Evolutionary conservation across 768 basidiomycete species (phyloP).

Genomic region (Amyloporia xantha): DNA sequence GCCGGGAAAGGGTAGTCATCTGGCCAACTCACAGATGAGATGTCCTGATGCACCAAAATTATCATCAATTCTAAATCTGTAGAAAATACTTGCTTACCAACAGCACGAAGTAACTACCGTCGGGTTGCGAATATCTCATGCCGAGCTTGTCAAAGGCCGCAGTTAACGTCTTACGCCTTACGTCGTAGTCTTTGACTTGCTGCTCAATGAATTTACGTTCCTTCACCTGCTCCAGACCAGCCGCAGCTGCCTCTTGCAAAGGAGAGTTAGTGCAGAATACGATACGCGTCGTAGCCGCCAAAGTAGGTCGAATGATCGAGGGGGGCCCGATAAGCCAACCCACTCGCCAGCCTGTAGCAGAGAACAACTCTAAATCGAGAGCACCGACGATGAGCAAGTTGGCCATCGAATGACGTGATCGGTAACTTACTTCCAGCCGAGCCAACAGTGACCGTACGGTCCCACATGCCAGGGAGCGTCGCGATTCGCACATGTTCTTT

Average conservation of each 20-base stretch:
- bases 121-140: constrained; percentile 78
- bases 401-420: constrained; percentile 26
- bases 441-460: constrained; percentile 91
- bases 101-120: constrained; percentile 89
- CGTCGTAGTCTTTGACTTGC: constrained; percentile 72
- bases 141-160: constrained; percentile 80
- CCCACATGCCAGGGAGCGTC: constrained; percentile 97
- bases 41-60: constrained; percentile 44
- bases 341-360: constrained; percentile 95
- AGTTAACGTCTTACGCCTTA: constrained; percentile 68
- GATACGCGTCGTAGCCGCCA: constrained; percentile 89
- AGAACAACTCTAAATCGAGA: constrained; percentile 71
- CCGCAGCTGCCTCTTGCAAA: constrained; percentile 88
- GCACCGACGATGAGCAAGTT: constrained; percentile 1
- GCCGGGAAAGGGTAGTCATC: constrained; percentile 79
- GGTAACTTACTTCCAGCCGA: constrained; percentile 78
- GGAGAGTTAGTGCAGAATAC: constrained; percentile 95
- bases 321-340: constrained; percentile 92
- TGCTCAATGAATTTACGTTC: constrained; percentile 70
- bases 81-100: constrained; percentile 41
- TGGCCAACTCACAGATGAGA: constrained; percentile 72
- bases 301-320: constrained; percentile 76
- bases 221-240: constrained; percentile 76
- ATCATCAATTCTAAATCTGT: neutral
- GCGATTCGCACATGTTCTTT: constrained; percentile 91